Conservation (phyloP, 805 yeast species). For the Yarrowia sp. region DNA sequence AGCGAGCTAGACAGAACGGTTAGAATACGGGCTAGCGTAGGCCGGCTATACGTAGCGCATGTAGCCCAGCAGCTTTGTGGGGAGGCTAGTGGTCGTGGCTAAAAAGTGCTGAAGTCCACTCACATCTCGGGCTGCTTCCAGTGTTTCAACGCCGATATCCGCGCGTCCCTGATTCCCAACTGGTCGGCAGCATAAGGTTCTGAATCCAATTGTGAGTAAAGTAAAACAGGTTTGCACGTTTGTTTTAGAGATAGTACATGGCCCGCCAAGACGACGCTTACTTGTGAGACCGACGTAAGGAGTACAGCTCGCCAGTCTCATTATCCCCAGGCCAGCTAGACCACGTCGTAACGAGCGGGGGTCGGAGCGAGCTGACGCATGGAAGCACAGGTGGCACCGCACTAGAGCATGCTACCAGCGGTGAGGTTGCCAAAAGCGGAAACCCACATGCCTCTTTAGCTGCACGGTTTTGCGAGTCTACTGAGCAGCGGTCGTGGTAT, state of each 20-base stretch:
- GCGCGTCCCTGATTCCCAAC: neutral
- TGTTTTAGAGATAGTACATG: neutral
- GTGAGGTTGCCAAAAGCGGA: conserved; percentile 21
- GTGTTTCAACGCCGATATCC: too few species aligned
- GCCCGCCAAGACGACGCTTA: neutral
- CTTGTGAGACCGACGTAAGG: neutral
- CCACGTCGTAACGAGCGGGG: neutral
- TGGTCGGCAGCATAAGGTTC: neutral
- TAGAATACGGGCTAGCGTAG: too few species aligned
- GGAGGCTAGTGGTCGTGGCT: too few species aligned
- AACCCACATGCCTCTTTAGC: neutral
- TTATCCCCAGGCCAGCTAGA: too few species aligned
- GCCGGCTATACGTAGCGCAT: too few species aligned
- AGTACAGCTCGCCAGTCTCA: neutral
- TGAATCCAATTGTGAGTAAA: neutral
- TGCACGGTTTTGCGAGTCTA: neutral
- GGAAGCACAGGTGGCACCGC: conserved; percentile 20
- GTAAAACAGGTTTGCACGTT: neutral
- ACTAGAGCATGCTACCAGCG: conserved; percentile 1
- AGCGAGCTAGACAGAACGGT: too few species aligned
- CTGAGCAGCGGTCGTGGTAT: neutral
- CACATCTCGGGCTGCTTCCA: too few species aligned
- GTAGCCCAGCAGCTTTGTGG: too few species aligned
- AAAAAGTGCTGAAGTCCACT: too few species aligned
- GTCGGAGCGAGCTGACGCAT: neutral